These are phyloP conservation scores for Massariosphaeria phaeospora DNA, from an alignment of 495 filamentous ascomycete species.

Conservation along the genomic window DNA sequence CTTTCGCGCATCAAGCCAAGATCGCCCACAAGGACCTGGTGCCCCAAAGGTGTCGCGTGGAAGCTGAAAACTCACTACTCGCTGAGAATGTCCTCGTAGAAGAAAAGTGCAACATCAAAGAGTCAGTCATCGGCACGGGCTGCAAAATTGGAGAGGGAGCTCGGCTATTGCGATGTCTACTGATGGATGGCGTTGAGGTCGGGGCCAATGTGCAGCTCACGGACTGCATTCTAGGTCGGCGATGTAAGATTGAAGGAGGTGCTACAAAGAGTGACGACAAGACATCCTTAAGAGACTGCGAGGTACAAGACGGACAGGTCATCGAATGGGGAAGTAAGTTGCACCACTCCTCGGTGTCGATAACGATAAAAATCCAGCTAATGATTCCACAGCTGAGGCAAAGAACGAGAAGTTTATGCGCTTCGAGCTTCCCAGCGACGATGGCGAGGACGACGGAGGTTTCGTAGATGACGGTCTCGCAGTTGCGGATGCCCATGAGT, in stretches of 20 bases:
- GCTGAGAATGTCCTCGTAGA: conserved; percentile 81
- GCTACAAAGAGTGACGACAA: conserved; percentile 54
- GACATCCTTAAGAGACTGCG: conserved; percentile 73
- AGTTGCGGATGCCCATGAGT: neutral
- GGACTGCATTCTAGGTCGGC: conserved; percentile 73
- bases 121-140: conserved; percentile 78
- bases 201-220: conserved; percentile 71
- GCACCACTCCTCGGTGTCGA: neutral
- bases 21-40: conserved; percentile 74
- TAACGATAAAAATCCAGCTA: too few species aligned
- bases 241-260: conserved; percentile 67
- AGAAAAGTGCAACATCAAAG: conserved; percentile 79
- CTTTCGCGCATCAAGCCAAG: conserved; percentile 70
- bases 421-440: conserved; percentile 66
- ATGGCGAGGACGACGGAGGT: conserved; percentile 39
- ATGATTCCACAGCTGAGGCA: conserved; percentile 53
- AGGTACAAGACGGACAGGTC: conserved; percentile 80
- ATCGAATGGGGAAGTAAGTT: conserved; percentile 71
- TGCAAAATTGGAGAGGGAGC: conserved; percentile 76
- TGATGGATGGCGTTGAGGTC: conserved; percentile 87
- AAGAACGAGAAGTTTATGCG: conserved; percentile 84
- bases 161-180: conserved; percentile 71
- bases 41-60: conserved; percentile 66
- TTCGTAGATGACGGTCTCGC: neutral
- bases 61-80: conserved; percentile 70